Conservation (phyloP, 2,329 filamentous ascomycete species). For the Leptographium wingfieldii region DNA sequence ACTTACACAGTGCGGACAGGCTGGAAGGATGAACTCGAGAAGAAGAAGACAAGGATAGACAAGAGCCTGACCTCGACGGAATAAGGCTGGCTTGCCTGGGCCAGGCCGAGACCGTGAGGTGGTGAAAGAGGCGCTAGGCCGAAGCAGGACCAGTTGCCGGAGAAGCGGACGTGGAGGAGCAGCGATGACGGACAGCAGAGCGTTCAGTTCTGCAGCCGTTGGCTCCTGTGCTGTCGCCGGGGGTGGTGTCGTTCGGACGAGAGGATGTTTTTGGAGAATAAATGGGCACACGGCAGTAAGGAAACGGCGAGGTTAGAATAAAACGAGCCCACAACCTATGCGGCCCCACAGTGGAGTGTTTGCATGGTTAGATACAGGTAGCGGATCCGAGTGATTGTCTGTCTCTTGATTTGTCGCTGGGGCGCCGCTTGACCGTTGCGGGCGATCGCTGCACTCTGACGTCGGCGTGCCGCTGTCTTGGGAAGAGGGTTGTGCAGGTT, state of each 20-base stretch:
- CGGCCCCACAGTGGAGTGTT: background rate
- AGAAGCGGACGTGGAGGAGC: background rate
- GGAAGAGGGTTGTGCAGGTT: background rate
- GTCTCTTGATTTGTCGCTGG: background rate
- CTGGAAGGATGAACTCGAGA: background rate
- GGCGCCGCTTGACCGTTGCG: background rate
- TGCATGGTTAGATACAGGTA: background rate
- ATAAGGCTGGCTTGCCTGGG: background rate
- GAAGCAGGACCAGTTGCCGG: background rate
- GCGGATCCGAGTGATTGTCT: background rate
- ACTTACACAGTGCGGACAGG: background rate
- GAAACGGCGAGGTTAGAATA: background rate
- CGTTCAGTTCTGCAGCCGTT: background rate
- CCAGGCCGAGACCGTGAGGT: background rate
- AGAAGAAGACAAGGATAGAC: background rate
- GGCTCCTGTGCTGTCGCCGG: background rate
- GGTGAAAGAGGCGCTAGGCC: background rate
- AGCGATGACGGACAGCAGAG: background rate
- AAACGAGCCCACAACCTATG: background rate
- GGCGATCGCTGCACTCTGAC: background rate
- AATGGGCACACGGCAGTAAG: background rate
- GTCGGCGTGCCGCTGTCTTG: background rate
- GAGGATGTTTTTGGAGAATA: background rate
- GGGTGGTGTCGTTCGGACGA: conserved; percentile 1
- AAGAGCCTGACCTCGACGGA: background rate